These are phyloP conservation scores for Abelmoschus esculentus DNA, from an alignment of 345 rosid species.

Conservation along the genomic window DNA sequence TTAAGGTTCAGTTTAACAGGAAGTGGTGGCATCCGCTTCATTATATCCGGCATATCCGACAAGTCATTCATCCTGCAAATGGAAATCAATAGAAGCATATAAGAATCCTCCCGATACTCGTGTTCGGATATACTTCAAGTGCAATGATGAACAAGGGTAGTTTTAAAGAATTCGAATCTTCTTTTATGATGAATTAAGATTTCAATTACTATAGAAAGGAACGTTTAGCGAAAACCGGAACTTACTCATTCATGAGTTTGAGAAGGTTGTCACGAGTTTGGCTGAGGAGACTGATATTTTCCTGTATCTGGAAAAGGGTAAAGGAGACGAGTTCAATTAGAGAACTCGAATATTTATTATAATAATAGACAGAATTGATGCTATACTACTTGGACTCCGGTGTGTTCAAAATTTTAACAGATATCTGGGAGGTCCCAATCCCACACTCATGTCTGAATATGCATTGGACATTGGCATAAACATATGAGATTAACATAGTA, in stretches of 20 bases:
- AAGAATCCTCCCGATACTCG: not conserved
- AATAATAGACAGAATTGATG: not conserved
- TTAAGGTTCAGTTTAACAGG: slow-evolving; percentile 44
- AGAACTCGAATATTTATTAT: not conserved
- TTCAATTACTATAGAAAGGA: not conserved
- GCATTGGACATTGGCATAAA: not conserved
- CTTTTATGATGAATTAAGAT: not conserved
- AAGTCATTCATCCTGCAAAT: slow-evolving; percentile 45
- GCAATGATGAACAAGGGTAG: not conserved
- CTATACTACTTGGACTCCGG: not conserved
- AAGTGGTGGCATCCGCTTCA: slow-evolving; percentile 72
- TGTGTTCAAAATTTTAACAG: not conserved
- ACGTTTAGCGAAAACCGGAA: slow-evolving; percentile 6
- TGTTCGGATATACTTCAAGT: not conserved
- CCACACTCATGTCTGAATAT: not conserved
- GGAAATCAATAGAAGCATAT: not conserved
- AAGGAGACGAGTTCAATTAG: slow-evolving; percentile 1
- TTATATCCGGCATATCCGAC: slow-evolving; percentile 46
- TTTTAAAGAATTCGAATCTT: not conserved
- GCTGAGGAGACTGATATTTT: slow-evolving; percentile 36
- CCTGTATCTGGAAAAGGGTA: slow-evolving; percentile 26
- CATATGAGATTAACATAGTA: not conserved
- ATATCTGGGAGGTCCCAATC: not conserved
- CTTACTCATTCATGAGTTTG: slow-evolving; percentile 36
- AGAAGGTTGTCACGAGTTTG: slow-evolving; percentile 31